Base-by-base conservation (phyloP, 2,329 filamentous ascomycete genomes). In the Beauveria bassiana region DNA sequence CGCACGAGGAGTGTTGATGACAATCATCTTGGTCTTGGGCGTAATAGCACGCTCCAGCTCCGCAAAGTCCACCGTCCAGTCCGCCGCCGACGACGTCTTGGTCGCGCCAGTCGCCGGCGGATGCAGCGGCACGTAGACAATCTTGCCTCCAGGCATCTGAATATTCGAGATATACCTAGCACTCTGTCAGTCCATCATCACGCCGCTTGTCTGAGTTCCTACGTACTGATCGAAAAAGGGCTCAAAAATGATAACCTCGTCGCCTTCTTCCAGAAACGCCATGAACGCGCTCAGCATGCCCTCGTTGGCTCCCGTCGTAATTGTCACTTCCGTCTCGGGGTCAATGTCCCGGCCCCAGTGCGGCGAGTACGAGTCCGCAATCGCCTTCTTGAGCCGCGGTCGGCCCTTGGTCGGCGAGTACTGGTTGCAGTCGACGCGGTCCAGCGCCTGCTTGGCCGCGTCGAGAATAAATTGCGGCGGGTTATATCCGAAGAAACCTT, bases 201-300 rank as follows among this genome's bases (percentile, higher is more conserved):
- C 49, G 14, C 18, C 14, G 28, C 45, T 54, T 12, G 34, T n/a
- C 26, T n/a, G 22, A 22, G 38, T 59, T n/a, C 6, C 12, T 6
- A 70, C 80, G 71, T 73, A 90, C 86, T 99, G 95, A 76, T 99
- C 95, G 73, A 98, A 99, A 78, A 97, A 99, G 12, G 95, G 95
- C 78, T 99, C 95, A 73, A 99, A 97, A 61, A 99, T 84, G 67
- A 99, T 97, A 66, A 97, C 95, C 75, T 99, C 95, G 71, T 99
- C 95, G 14, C 91, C 95, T 1, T 85, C 83, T 75, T 99, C 95
- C 62, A 99, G 86, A 69, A 99, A 99, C 3, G 85, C 95, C 95
- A 99, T 98, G 71, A 99, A 98, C 0, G 93, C 95, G 71, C 90
- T 93, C 66, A 99, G 81, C 91, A 98, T 98, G 59, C 83, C 88